Base-by-base conservation (phyloP, 1,284 basidiomycete genomes). In the Papiliotrema laurentii region DNA sequence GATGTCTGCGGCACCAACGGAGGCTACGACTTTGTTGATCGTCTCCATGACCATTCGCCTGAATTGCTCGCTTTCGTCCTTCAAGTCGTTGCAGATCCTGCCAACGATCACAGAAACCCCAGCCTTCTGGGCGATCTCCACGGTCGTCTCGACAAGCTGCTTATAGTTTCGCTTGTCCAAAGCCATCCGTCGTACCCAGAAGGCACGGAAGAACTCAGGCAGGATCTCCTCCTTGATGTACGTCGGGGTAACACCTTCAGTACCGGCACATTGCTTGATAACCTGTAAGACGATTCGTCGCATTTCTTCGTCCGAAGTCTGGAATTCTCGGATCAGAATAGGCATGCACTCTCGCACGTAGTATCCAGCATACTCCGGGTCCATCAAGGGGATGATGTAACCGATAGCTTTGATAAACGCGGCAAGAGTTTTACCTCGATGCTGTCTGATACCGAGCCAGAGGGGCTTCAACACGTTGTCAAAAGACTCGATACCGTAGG, bases 1-100 rank as follows among this genome's bases (percentile, higher is more conserved):
- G 51, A 98, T 89, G 66, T 98, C 96, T 1, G 93, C 89, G 2
- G 94, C 90, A 49, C 96, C 93, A 4, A 96, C 82, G 11, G 86
- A 87, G 6, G 86, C 84, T 27, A 99, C 81, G 33, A 98, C 96
- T 71, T 97, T 96, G 21, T 92, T 96, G 62, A 98, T 97, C 0
- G 96, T 97, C 77, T 98, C 96, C 94, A 98, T 98, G 36, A 97
- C 93, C 96, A 98, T 98, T 80, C 97, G 97, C 58, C 94, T 80
- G 79, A 94, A 97, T 5, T 92, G 91, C 76, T 98, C 96, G 1
- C 87, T 86, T 71, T 93, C 90, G 63, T 94, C 90, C 64, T 98
- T 98, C 56, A 98, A 78, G 68, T 96, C 92, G 68, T 97, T 96
- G 53, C 96, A 93, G 58, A 98, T 84, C 54, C 92, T 80, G 1